These are phyloP conservation scores for Gossypium gossypioides DNA, from an alignment of 441 rosid species.

Conservation along the genomic window DNA sequence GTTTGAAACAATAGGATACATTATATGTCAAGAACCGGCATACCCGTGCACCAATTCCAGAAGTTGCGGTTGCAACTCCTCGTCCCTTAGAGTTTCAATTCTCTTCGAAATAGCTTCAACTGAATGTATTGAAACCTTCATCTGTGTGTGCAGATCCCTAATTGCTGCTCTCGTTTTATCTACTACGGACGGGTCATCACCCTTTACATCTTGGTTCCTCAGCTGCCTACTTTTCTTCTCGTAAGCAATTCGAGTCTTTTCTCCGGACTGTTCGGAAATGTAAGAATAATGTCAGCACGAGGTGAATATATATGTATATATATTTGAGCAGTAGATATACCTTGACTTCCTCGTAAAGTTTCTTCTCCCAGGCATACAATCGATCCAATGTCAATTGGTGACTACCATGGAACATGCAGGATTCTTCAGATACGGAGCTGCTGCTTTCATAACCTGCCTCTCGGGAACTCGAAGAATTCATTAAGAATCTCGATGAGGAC, in stretches of 20 bases:
- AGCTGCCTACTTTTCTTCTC: constrained; percentile 77
- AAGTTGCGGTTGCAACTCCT: constrained; percentile 91
- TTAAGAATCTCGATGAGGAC: constrained; percentile 70
- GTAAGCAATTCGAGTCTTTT: constrained; percentile 65
- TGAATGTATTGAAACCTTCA: constrained; percentile 72
- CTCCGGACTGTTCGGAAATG: constrained; percentile 57
- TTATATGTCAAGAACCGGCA: background rate
- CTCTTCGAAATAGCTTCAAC: constrained; percentile 73
- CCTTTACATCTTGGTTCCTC: constrained; percentile 71
- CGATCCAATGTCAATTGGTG: constrained; percentile 85
- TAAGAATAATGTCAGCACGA: background rate
- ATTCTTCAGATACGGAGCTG: constrained; percentile 66
- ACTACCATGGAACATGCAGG: constrained; percentile 58
- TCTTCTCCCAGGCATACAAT: constrained; percentile 93
- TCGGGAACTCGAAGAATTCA: constrained; percentile 48
- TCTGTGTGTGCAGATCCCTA: constrained; percentile 74
- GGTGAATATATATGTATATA: background rate
- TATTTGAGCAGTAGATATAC: constrained; percentile 25
- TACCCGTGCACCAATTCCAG: constrained; percentile 83
- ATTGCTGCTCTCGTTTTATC: constrained; percentile 66
- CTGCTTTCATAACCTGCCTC: constrained; percentile 63
- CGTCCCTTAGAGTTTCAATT: constrained; percentile 79
- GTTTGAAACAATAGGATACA: background rate
- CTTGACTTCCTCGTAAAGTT: constrained; percentile 86
- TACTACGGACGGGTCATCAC: constrained; percentile 47